Evolutionary conservation across 306 rosid species (phyloP).

Genomic region (Morella rubra): DNA sequence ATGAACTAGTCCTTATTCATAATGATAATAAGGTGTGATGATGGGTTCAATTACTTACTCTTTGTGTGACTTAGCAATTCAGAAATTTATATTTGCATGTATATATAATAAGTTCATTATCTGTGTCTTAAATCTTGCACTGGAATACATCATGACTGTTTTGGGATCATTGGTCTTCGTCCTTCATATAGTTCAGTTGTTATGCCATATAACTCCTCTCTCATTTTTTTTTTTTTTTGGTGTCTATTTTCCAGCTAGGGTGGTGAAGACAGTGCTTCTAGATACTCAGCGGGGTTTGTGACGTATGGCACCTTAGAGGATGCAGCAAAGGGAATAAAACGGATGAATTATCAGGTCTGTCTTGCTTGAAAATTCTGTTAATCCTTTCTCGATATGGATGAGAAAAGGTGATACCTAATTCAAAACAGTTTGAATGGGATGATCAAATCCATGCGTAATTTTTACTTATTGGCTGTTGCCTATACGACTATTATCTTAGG

Average conservation of each 20-base stretch:
- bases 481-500: background rate
- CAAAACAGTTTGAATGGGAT: background rate
- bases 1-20: background rate
- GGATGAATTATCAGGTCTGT: conserved; percentile 13
- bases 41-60: background rate
- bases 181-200: background rate
- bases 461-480: background rate
- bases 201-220: background rate
- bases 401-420: background rate
- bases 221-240: background rate
- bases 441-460: background rate
- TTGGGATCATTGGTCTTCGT: background rate
- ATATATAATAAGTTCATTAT: background rate
- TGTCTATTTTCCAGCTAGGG: conserved; percentile 11
- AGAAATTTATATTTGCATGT: background rate
- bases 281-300: conserved; percentile 14
- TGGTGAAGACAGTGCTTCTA: conserved; percentile 2
- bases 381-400: background rate
- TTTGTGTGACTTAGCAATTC: background rate
- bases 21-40: background rate
- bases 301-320: conserved; percentile 8
- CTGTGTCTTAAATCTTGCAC: background rate
- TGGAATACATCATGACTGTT: background rate
- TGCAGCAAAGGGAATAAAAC: conserved; percentile 6
- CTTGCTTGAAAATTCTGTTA: background rate